Evolutionary conservation across 2,329 filamentous ascomycete genomes (phyloP), one percentile per base, ranked within the genome.

Genomic region (Helotiales sp.): DNA sequence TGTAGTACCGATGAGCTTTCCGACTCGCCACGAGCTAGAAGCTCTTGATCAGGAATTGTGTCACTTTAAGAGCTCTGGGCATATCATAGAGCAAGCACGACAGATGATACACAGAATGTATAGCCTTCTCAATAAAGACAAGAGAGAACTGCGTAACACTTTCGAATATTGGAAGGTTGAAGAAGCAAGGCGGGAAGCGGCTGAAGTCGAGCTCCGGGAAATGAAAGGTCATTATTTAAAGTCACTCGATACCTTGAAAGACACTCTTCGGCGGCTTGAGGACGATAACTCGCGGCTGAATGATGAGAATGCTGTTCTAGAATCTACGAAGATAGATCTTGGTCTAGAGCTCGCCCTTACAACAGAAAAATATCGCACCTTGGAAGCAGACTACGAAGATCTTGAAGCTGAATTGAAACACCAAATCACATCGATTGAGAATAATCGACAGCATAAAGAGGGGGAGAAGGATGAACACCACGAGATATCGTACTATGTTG

Each of bases 291-390:
- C 45, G 24, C 45, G 22, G 45, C 24, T 49, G 22, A 4, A 20
- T 26, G 20, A 26, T 20, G 20, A 49, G n/a, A 49, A 49, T 49
- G 10, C 45, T 49, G 20, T 49, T 49, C 45, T 49, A 2, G 20
- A 49, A 49, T 49, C 45, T 49, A 26, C 45, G 45, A 49, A 49
- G 45, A 26, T 49, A 49, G 45, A 49, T 49, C 45, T 49, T 11
- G 20, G 45, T 49, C 45, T 49, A 7, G 20, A 49, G 45, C 45
- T 49, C 20, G 45, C 45, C n/a, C 45, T 49, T 49, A 49, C 45
- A 17, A 49, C 45, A 7, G 20, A 49, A n/a, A 49, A 49, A 49
- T 24, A n/a, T n/a, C n/a, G n/a, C n/a, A n/a, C n/a, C n/a, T n/a
- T n/a, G n/a, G n/a, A n/a, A n/a, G n/a, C n/a, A n/a, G n/a, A n/a